Evolutionary conservation across 1,139 yeast genomes (phyloP).

Genomic region (Blastobotrys proliferans): DNA sequence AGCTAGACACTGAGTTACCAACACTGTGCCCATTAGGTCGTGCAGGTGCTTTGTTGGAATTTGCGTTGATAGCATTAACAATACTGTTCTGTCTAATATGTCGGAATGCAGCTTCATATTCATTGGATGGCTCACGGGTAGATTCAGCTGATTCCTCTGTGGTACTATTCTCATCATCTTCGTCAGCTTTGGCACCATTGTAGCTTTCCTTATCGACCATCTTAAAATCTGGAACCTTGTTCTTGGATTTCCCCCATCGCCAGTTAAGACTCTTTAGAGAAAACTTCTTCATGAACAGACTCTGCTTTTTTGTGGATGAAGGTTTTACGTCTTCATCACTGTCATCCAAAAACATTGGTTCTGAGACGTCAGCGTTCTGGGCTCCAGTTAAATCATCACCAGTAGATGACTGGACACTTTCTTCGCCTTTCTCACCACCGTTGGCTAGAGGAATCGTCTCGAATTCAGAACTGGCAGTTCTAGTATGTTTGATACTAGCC

Average conservation of each 20-base stretch:
- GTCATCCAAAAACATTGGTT: slow-evolving; percentile 13
- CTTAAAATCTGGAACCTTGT: not conserved
- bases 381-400: no score
- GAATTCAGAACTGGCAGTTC: slow-evolving; percentile 23
- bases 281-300: slow-evolving; percentile 18
- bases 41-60: no score
- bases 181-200: no score
- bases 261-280: slow-evolving; percentile 15
- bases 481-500: not conserved
- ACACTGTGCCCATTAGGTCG: not conserved
- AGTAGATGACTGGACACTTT: no score
- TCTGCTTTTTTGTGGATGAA: slow-evolving; percentile 1
- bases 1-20: slow-evolving; percentile 5
- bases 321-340: slow-evolving; percentile 7
- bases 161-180: no score
- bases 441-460: slow-evolving; percentile 28
- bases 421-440: not conserved
- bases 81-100: no score
- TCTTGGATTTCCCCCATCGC: slow-evolving; percentile 14
- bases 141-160: no score
- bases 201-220: slow-evolving; percentile 6
- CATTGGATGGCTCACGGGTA: no score
- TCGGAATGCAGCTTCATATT: no score
- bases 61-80: no score
- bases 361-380: not conserved